Base-by-base conservation (phyloP, 2,329 filamentous ascomycete species). In the Cryphonectria parasitica region DNA sequence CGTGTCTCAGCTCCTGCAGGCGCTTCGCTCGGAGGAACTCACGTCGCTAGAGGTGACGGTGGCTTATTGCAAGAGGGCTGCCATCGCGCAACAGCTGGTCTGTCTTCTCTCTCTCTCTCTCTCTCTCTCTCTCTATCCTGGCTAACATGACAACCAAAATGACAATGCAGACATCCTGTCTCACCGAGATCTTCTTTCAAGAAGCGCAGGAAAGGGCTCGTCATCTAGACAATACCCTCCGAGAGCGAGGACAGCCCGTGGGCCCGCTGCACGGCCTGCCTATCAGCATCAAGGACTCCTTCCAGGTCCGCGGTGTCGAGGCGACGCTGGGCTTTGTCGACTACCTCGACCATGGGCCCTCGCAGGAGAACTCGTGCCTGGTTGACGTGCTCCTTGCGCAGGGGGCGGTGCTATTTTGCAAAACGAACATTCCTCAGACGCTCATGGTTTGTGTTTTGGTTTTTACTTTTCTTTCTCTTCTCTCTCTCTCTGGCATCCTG, bases 351-450 rank as follows among this genome's bases (percentile, higher is more conserved):
- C 45, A 69, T 31, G 69, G 66, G 2, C 67, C 69, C 19, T 72
- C 71, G 19, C 62, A 64, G 62, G 71, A 74, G 64, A 71, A 71
- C 63, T 72, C 71, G 3, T 65, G 70, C 28, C 62, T 74, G 36
- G 71, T 74, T 1, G 65, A 73, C n/a, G 71, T 72, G 11, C 64
- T 75, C 13, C 69, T 74, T 7, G 58, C 28, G 19, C 62, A 73
- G 25, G 74, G 74, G 0, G 74, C 74, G 13, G 71, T 75, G 6
- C 61, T 74, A 22, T 74, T 72, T 36, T 72, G 70, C 69, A 75
- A 75, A 64, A 74, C 74, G 3, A 71, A 72, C 34, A 65, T 73
- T 10, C 73, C 74, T 1, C 74, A 75, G 69, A 71, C 73, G 0
- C 69, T 74, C 17, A 74, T 74, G 73, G 68, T 69, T 39, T 39